phyloP scores from a whole-genome alignment of 1,284 basidiomycete genomes.

The Marasmius fiardii region DNA sequence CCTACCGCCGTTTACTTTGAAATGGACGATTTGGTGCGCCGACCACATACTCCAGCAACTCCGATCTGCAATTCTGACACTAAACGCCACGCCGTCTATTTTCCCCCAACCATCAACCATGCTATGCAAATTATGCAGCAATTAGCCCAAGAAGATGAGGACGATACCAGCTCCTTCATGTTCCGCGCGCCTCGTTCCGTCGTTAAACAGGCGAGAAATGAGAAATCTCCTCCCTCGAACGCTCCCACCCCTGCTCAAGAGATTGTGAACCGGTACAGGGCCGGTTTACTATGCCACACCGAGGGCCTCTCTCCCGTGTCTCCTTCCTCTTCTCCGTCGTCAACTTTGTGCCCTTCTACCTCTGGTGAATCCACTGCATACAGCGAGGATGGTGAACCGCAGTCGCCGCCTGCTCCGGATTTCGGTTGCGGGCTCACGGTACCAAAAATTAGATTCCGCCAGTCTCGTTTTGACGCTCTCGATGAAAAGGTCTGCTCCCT shows the following conservation, averaged over 20 bases:
- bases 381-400: not conserved
- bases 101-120: constrained; percentile 19
- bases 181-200: constrained; percentile 25
- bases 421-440: not conserved
- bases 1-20: not conserved
- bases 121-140: not conserved
- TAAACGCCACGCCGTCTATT: constrained; percentile 30
- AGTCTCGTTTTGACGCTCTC: constrained; percentile 33
- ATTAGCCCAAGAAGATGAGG: constrained; percentile 10
- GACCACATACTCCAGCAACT: not conserved
- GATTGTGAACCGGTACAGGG: constrained; percentile 33
- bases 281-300: constrained; percentile 24
- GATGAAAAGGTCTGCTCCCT: constrained; percentile 33
- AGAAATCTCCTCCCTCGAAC: constrained; percentile 14
- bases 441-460: not conserved
- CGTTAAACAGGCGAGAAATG: constrained; percentile 20
- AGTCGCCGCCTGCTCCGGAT: not conserved
- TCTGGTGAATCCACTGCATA: not conserved
- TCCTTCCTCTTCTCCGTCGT: constrained; percentile 10
- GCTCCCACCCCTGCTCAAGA: constrained; percentile 39
- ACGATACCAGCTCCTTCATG: constrained; percentile 33
- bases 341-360: not conserved
- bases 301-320: constrained; percentile 13
- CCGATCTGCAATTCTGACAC: constrained; percentile 1
- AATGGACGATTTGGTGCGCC: not conserved